Evolutionary conservation across 108 stramenopile genomes (phyloP).

Genomic region (Cyclotella sp.): DNA sequence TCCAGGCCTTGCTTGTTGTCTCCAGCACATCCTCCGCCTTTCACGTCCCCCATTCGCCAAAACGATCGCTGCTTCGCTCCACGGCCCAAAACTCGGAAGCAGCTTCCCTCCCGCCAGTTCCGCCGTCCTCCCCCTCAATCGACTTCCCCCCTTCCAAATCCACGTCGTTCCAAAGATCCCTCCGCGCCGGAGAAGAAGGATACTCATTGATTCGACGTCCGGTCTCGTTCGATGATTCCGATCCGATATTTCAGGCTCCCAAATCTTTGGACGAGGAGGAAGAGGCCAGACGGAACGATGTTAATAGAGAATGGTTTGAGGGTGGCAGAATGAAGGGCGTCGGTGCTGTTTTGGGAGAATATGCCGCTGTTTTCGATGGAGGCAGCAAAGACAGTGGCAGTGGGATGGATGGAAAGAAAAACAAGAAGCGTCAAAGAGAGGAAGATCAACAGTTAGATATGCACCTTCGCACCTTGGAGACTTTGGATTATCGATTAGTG

Average conservation of each 20-base stretch:
- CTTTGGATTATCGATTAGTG: constrained; percentile 74
- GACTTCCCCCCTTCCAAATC: no score
- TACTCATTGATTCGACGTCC: constrained; percentile 79
- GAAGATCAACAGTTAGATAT: constrained; percentile 60
- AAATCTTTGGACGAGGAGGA: constrained; percentile 47
- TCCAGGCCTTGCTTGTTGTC: no score
- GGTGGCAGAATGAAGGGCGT: neutral
- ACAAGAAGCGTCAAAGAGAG: constrained; percentile 12
- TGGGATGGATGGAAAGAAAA: neutral
- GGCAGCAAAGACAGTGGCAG: constrained; percentile 13
- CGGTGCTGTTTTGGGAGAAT: constrained; percentile 5
- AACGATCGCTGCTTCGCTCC: no score
- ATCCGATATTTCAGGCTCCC: constrained; percentile 70
- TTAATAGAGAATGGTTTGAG: constrained; percentile 37
- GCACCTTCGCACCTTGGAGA: constrained; percentile 69
- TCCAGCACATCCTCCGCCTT: no score
- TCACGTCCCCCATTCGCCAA: no score
- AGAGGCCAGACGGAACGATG: neutral
- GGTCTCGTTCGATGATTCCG: constrained; percentile 65
- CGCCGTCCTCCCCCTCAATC: no score
- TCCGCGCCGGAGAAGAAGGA: constrained; percentile 74
- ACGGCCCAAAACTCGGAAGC: no score
- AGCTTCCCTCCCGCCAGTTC: no score
- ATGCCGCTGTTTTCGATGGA: constrained; percentile 23
- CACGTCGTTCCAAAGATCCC: neutral